Percentiles rank a stretch among this genome's conserved stretches.
phyloP scores from a whole-genome alignment of 1,284 basidiomycete genomes.

The Malassezia pachydermatis region DNA sequence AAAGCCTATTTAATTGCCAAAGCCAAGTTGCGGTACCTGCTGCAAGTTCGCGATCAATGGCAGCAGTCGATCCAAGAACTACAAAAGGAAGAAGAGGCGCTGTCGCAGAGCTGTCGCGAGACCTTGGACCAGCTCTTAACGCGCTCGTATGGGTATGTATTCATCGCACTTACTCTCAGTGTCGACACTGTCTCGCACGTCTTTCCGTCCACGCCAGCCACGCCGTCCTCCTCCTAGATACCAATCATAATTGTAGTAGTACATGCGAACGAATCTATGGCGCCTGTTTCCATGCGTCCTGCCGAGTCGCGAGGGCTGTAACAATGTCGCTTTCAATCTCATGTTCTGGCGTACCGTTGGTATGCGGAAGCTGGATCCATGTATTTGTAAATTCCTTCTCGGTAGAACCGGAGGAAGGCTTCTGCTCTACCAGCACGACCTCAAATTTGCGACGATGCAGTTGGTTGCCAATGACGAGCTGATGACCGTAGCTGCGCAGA shows the following conservation, averaged over 20 bases:
- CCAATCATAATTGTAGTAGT: background rate
- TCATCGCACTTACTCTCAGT: no score
- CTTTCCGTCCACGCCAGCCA: no score
- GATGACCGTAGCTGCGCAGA: slow-evolving; percentile 86
- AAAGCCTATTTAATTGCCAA: slow-evolving; percentile 39
- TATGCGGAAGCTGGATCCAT: slow-evolving; percentile 59
- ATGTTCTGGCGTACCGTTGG: slow-evolving; percentile 15
- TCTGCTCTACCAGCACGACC: slow-evolving; percentile 68
- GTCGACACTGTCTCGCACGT: no score
- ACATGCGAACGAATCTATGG: no score
- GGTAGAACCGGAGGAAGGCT: slow-evolving; percentile 1
- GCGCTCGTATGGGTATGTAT: slow-evolving; percentile 18
- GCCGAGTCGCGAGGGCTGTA: slow-evolving; percentile 61
- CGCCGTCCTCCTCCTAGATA: no score
- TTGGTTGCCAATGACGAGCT: slow-evolving; percentile 92
- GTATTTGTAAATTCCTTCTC: slow-evolving; percentile 51
- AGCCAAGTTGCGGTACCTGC: slow-evolving; percentile 26
- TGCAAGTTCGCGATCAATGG: slow-evolving; percentile 24
- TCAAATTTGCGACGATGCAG: slow-evolving; percentile 77
- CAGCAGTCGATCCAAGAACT: slow-evolving; percentile 17
- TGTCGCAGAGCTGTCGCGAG: slow-evolving; percentile 14
- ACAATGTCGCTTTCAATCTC: slow-evolving; percentile 90
- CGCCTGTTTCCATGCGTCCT: slow-evolving; percentile 68
- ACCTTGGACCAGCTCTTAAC: slow-evolving; percentile 29
- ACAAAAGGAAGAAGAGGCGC: slow-evolving; percentile 14